Percentiles rank a stretch among this genome's conserved stretches.
Conservation (phyloP, 768 basidiomycete species). For the Panus rudis region DNA sequence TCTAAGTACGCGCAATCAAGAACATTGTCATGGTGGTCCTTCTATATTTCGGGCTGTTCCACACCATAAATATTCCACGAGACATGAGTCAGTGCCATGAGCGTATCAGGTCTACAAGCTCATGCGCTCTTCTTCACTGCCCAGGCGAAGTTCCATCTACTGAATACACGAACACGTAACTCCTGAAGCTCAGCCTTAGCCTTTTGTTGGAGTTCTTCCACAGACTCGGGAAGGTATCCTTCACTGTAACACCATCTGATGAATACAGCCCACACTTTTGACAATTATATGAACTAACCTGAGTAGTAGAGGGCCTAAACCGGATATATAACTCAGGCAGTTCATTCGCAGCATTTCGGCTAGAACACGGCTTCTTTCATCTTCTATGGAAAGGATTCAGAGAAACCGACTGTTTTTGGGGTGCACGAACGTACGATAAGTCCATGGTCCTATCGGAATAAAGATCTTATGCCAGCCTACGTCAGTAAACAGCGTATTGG, state of each 20-base stretch:
- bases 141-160: slow-evolving; percentile 27
- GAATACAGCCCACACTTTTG: neutral
- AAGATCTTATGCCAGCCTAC: slow-evolving; percentile 26
- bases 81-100: too few species aligned
- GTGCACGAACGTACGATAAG: slow-evolving; percentile 16
- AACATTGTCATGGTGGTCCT: too few species aligned
- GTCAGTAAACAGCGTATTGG: slow-evolving; percentile 19
- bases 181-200: slow-evolving; percentile 21
- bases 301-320: slow-evolving; percentile 22
- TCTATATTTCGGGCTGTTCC: too few species aligned
- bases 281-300: slow-evolving; percentile 12
- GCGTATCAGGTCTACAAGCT: too few species aligned
- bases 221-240: slow-evolving; percentile 24
- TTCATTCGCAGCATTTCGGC: slow-evolving; percentile 25
- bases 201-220: slow-evolving; percentile 22
- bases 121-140: slow-evolving; percentile 26
- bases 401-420: too few species aligned
- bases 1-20: too few species aligned
- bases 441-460: slow-evolving; percentile 27
- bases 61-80: too few species aligned
- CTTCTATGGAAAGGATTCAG: slow-evolving; percentile 8
- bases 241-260: slow-evolving; percentile 17
- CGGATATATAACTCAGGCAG: slow-evolving; percentile 20
- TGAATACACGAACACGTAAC: slow-evolving; percentile 20
- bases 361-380: slow-evolving; percentile 18